Evolutionary conservation across 306 rosid species (phyloP), one percentile per base, ranked within the genome.

Genomic region (Luffa aegyptiaca): DNA sequence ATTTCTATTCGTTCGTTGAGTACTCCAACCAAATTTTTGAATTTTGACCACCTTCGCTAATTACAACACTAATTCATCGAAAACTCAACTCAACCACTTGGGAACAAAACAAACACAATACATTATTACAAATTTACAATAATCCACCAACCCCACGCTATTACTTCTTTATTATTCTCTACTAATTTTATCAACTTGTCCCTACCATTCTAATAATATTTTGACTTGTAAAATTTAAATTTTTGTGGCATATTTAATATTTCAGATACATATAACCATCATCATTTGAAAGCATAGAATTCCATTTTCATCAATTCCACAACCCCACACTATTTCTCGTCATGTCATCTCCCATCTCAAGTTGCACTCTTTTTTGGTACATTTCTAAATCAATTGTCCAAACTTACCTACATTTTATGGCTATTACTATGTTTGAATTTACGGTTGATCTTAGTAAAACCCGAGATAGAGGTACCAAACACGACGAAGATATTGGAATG

Each of bases 41-140:
- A n/a, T 41, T 66, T 66, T 36, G 26, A 68, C 51, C 16, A 16
- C 2, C 11, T 69, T 9, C 35, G 36, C 17, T 69, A 18, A 18
- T 69, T 69, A 69, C 75, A 69, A 39, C 20, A 69, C 52, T n/a
- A n/a, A 69, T 69, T 42, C 31, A n/a, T 69, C 49, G 75, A 69
- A 69, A 41, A 17, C 53, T 42, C 75, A 41, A 17, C 53, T 42
- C 75, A 26, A 20, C 63, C 63, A n/a, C 63, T 57, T 9, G 63
- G 36, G 63, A 65, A 65, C 72, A 20, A 62, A 33, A 62, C 44
- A 11, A 31, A 64, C 31, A 17, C 46, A 63, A 4, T 6, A 21
- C 35, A 31, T 13, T 6, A 57, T 6, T 63, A 35, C 71, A 64
- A 61, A 6, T 56, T 57, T 18, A 55, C 61, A 55, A 18, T 18